Base-by-base conservation (phyloP, 352 stramenopile genomes). In the Globisporangium acanthophoron region DNA sequence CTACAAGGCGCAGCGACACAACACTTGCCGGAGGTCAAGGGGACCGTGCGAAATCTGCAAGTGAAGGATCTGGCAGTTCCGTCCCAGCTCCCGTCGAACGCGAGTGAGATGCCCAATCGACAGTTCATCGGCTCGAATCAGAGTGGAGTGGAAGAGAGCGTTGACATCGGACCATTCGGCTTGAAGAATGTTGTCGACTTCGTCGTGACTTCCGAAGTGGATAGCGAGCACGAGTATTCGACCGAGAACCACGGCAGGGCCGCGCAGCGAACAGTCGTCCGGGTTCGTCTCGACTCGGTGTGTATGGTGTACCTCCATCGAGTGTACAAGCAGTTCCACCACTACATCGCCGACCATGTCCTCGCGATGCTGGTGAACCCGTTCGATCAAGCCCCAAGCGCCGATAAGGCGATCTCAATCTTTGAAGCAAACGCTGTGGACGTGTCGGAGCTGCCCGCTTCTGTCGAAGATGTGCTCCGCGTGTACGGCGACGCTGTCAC, bases 251-350 rank as follows among this genome's bases (percentile, higher is more conserved):
- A 52, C 29, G 8, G 18, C 33, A 40, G 44, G n/a, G 52, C 64
- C 68, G 45, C 40, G 6, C 48, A 52, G 13, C 58, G 56, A 15
- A 60, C 70, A 48, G 33, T 71, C 24, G 65, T 82, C 51, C 76
- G 65, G 47, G 68, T 87, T 47, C 82, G 83, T 4, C 65, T 95
- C 24, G 86, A 95, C 54, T 90, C 86, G 1, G 77, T 94, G 9
- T 88, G 81, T 54, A 62, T 90, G n/a, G 69, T 82, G 44, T 93
- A 95, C 48, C 66, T 95, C 29, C 86, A 94, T 63, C 82, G 86
- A 35, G 77, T 95, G 37, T 90, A 88, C 70, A 95, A 95, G 54
- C 86, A 95, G 59, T 88, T 92, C 44, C 69, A 89, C 16, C 81
- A 93, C 56, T 93, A 85, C 54, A 29, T 92, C 20, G 48, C 68